Conservation (phyloP, 371 early-diverging fungal species). For the Rhizomucor pusillus region DNA sequence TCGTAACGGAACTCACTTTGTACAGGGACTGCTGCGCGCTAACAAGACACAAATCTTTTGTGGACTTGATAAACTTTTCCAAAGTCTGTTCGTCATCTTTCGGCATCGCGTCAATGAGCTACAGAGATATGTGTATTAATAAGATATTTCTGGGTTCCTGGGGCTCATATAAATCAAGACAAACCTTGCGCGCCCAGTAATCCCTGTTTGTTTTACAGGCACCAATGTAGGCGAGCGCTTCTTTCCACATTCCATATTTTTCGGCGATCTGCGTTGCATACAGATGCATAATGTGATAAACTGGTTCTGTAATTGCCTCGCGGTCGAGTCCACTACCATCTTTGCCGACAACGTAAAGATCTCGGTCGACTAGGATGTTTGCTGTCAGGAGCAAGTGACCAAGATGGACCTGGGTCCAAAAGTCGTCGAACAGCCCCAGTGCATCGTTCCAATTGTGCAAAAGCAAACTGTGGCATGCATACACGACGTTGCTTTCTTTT, state of each 20-base stretch:
- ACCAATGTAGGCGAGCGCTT: conserved; percentile 26
- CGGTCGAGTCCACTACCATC: not conserved
- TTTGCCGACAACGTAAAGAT: not conserved
- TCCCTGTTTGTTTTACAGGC: conserved; percentile 24
- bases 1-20: conserved; percentile 4
- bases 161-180: too few relatives aligned
- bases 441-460: conserved; percentile 14
- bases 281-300: conserved; percentile 21
- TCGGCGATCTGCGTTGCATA: conserved; percentile 22
- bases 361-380: conserved; percentile 6
- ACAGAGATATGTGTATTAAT: too few relatives aligned
- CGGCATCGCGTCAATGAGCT: too few relatives aligned
- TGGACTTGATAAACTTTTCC: conserved; percentile 2
- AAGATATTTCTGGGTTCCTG: too few relatives aligned
- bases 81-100: not conserved
- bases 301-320: conserved; percentile 11
- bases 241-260: conserved; percentile 26
- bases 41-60: not conserved
- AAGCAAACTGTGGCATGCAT: conserved; percentile 11
- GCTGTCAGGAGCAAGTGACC: conserved; percentile 18
- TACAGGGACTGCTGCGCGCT: not conserved
- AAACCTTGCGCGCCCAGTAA: conserved; percentile 25
- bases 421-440: conserved; percentile 7
- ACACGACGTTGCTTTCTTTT: conserved; percentile 1
- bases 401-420: conserved; percentile 18